Percentiles rank a stretch among this genome's conserved stretches.
These are phyloP conservation scores for Raphidocelis subcapitata DNA, from an alignment of 139 green algal species.

Conservation along the genomic window DNA sequence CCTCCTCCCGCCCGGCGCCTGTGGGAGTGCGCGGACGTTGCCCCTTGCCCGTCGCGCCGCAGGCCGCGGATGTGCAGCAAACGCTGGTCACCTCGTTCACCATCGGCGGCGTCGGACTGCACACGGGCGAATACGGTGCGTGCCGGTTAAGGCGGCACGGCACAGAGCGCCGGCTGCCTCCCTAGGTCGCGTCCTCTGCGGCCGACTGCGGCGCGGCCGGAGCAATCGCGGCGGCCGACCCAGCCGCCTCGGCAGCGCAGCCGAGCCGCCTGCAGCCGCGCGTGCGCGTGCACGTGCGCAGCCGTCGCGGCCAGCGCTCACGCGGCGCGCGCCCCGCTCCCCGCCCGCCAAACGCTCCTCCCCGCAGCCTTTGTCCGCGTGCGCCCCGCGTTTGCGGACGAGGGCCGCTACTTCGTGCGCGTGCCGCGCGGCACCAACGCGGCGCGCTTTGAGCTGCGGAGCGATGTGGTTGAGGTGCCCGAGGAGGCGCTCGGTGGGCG, in stretches of 20 bases:
- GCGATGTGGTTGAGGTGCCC: constrained; percentile 1
- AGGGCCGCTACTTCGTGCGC: constrained; percentile 86
- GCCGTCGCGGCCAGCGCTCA: neutral
- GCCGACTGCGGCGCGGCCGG: neutral
- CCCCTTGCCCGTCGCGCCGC: neutral
- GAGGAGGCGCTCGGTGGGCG: constrained; percentile 14
- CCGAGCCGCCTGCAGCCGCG: constrained; percentile 3
- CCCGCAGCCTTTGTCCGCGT: constrained; percentile 69
- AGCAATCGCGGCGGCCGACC: neutral
- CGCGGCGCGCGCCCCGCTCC: neutral
- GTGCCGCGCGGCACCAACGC: constrained; percentile 48
- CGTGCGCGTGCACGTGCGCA: neutral
- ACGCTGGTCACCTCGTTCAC: constrained; percentile 79
- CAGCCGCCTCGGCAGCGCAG: neutral
- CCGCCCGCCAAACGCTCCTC: no score
- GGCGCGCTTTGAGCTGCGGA: neutral
- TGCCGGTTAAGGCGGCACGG: neutral
- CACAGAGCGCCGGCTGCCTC: no score
- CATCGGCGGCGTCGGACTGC: constrained; percentile 70
- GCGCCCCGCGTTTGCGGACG: constrained; percentile 69
- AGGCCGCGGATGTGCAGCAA: constrained; percentile 64
- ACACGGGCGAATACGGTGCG: constrained; percentile 70
- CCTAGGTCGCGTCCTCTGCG: neutral
- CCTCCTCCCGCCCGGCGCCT: no score
- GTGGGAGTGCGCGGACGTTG: no score